phyloP scores from a whole-genome alignment of 78 protist genomes.

The Dictyostelium firmibasis region DNA sequence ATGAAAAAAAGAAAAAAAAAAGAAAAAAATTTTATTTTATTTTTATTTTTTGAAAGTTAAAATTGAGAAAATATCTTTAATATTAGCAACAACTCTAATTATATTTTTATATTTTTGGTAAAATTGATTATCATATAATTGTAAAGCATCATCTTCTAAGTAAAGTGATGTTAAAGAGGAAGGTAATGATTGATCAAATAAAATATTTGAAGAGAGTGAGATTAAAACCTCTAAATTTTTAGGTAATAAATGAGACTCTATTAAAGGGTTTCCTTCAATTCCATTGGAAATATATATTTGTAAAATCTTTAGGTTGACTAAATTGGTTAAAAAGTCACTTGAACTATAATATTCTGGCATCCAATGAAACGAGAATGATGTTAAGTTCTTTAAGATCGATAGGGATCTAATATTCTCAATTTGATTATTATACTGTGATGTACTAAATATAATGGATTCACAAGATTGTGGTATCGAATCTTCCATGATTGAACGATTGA shows the following conservation, averaged over 20 bases:
- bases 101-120: background rate
- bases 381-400: background rate
- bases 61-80: no score
- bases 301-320: background rate
- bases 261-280: background rate
- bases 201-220: background rate
- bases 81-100: no score
- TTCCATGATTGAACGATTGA: background rate
- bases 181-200: background rate
- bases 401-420: background rate
- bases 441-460: background rate
- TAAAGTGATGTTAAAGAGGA: background rate
- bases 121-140: background rate
- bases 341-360: background rate
- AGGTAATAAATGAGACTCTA: background rate
- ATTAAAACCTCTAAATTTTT: background rate
- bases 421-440: background rate
- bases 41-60: no score
- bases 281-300: background rate
- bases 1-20: no score
- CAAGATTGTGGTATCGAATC: background rate
- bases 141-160: background rate
- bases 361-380: background rate
- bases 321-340: background rate
- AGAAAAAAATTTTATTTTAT: no score